Evolutionary conservation across 768 basidiomycete species (phyloP), one percentile per base, ranked within the genome.

Genomic region (Roridomyces roridus): DNA sequence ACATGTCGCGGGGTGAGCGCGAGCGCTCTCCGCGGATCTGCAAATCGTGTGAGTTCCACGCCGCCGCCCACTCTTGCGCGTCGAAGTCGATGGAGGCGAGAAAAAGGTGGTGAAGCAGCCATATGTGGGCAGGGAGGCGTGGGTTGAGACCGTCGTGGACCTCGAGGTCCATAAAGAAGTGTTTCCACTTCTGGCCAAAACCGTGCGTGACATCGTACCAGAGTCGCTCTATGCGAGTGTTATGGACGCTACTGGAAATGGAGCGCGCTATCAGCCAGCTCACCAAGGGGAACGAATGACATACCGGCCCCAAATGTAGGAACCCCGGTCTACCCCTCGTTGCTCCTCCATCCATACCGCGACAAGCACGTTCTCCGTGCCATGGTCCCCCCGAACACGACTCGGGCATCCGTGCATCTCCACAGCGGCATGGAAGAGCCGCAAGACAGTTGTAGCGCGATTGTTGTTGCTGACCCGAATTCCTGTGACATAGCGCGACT

Each of bases 31-130:
- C 63, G 5, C 40, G 55, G 9, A 68, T 26, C 0, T 49, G 31
- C 9, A 77, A 31, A 1, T 29, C 52, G 55, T 78, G 76, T 6
- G 62, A 25, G 45, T 79, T 78, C 76, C 76, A 78, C 3, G 64
- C 39, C 3, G 64, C 54, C 0, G 64, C 65, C 70, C 72, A 80
- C 3, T 55, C 43, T 7, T 36, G 29, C 14, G 65, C 63, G 47
- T 80, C 72, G 3, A 44, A 11, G 51, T 77, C 74, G 26, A 77
- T 63, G 0, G 45, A 14, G 2, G 37, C 6, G 4, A 78, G 68
- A 49, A 80, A 80, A 0, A 79, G 64, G 40, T 68, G 52, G 42
- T 75, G 76, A 1, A 77, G 58, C 5, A 79, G 65, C 77, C 77
- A 81, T 23, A 77, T 71, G 49, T 78, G 76, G 17, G 51, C 57